Base-by-base conservation (phyloP, 2,329 filamentous ascomycete genomes). In the Leptographium procerum region DNA sequence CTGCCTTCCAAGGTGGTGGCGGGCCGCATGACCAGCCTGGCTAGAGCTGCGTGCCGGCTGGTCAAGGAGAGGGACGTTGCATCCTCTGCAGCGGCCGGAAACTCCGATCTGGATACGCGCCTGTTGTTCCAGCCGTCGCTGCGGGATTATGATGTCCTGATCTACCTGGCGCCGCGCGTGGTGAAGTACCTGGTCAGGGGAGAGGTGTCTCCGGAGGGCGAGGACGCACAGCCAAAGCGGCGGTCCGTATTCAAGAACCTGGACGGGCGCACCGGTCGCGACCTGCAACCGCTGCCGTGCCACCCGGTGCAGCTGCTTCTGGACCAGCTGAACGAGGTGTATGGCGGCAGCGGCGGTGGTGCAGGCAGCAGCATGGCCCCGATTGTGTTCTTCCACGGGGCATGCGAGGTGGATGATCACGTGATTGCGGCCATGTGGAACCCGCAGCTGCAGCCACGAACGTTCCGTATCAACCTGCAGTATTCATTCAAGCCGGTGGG, bases 121-220 rank as follows among this genome's bases (percentile, higher is more conserved):
- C 70, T 74, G 1, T 77, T 97, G 10, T 97, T 97, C 72, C 76
- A 80, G n/a, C 78, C 87, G 3, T 82, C 86, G 0, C 76, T 89
- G 7, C 71, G 72, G 11, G 91, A 96, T 63, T 99, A 91, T 70
- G 90, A 97, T 69, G 86, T 97, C 62, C 74, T 92, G n/a, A 75
- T 99, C 57, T 82, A 86, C 66, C 75, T 97, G 24, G 80, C 82
- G 19, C 64, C 77, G 34, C 83, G 80, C 63, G 74, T 74, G 55
- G 68, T 81, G 51, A 75, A 75, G 66, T 62, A 68, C 62, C 66
- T 76, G 31, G 59, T 71, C 65, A 68, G 71, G 50, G 65, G 74
- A 53, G 68, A 69, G 43, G 69, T 71, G 56, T 65, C 68, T 59
- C 66, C 72, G 45, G 65, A 34, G 4, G 29, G 6, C 19, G 29